Evolutionary conservation across 129 eudicot genomes (phyloP).

Genomic region (Flaveria ramosissima): DNA sequence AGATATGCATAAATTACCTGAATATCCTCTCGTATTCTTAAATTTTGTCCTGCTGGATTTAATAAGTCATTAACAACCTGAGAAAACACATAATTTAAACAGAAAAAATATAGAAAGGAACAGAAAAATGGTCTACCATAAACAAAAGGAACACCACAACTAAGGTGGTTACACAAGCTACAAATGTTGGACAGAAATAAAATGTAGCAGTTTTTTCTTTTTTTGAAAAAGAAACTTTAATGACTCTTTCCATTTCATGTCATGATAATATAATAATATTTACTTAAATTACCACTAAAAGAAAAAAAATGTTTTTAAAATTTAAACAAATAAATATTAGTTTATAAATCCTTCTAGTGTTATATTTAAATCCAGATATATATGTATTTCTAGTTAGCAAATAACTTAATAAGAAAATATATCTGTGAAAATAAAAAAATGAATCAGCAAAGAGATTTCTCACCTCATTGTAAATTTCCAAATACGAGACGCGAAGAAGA

Average conservation of each 20-base stretch:
- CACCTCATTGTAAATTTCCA: conserved; percentile 99
- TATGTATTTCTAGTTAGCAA: not conserved
- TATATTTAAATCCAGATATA: not conserved
- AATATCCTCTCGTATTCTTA: conserved; percentile 84
- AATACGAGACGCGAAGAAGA: conserved; percentile 95
- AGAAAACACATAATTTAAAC: conserved; percentile 17
- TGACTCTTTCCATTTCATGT: not conserved
- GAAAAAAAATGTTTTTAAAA: not conserved
- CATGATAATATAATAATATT: not conserved
- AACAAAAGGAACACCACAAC: conserved; percentile 9
- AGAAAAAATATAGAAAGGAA: not conserved
- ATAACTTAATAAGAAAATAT: not conserved
- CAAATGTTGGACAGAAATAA: conserved; percentile 1
- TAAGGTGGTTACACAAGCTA: conserved; percentile 15
- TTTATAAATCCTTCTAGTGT: not conserved
- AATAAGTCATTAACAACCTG: conserved; percentile 97
- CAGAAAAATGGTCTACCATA: conserved; percentile 10
- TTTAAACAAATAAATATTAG: not conserved
- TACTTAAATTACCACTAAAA: not conserved
- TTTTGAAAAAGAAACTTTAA: not conserved
- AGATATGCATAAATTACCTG: conserved; percentile 55
- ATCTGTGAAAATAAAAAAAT: not conserved
- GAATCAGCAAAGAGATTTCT: conserved; percentile 30
- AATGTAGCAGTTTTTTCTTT: not conserved
- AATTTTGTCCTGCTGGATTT: conserved; percentile 94